A percentile compares a stretch with the other conserved stretches of the same genome.
These are phyloP conservation scores for Wallacemonas collosoma DNA, from an alignment of 208 protist genomes.

Conservation along the genomic window DNA sequence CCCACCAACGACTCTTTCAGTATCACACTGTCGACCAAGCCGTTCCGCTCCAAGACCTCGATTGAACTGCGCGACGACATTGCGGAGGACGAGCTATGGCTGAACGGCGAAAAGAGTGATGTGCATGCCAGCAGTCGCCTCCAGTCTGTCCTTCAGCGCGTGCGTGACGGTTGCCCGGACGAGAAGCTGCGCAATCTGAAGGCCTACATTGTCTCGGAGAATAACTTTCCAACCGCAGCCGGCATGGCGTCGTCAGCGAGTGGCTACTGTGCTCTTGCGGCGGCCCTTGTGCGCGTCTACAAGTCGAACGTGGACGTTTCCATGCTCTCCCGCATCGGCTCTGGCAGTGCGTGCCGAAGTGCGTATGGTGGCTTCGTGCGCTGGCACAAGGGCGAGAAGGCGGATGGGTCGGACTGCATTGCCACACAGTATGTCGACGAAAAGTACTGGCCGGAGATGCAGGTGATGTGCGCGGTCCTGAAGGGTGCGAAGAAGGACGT, in stretches of 20 bases:
- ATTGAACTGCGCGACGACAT: constrained; percentile 76
- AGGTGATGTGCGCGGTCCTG: constrained; percentile 92
- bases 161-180: constrained; percentile 51
- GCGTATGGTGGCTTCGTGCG: constrained; percentile 98
- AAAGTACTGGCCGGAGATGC: constrained; percentile 94
- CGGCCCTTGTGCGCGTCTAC: constrained; percentile 77
- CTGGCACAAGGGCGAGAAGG: constrained; percentile 95
- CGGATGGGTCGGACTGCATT: constrained; percentile 88
- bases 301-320: constrained; percentile 78
- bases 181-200: constrained; percentile 47
- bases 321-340: constrained; percentile 92
- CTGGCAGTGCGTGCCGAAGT: constrained; percentile 97
- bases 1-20: constrained; percentile 98
- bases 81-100: constrained; percentile 89
- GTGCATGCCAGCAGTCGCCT: constrained; percentile 69
- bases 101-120: constrained; percentile 94
- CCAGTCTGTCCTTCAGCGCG: constrained; percentile 70
- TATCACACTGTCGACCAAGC: constrained; percentile 94
- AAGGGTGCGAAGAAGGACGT: constrained; percentile 95
- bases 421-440: constrained; percentile 91
- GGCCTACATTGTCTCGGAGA: constrained; percentile 95
- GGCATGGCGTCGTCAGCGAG: constrained; percentile 98
- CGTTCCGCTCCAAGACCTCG: constrained; percentile 95
- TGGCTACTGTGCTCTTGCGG: constrained; percentile 96
- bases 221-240: constrained; percentile 99